Evolutionary conservation across 768 basidiomycete genomes (phyloP).

Genomic region (Galerina sulciceps): DNA sequence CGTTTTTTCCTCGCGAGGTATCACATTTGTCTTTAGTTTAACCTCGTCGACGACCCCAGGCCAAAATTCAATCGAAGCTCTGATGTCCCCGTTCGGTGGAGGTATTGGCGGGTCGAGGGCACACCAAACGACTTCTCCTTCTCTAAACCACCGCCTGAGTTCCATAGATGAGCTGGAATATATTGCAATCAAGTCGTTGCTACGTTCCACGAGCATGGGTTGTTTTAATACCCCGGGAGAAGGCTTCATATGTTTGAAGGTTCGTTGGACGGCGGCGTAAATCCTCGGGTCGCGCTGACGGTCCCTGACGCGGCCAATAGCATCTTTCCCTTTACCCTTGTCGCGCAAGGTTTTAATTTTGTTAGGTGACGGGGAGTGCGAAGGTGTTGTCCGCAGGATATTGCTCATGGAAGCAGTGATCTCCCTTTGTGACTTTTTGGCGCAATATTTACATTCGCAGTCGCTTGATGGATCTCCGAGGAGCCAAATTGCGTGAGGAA

Average conservation of each 20-base stretch:
- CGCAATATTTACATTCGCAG: constrained; percentile 81
- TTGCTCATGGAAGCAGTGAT: constrained; percentile 62
- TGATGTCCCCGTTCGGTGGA: constrained; percentile 36
- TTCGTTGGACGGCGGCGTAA: constrained; percentile 47
- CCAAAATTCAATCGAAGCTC: constrained; percentile 68
- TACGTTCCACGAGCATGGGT: constrained; percentile 63
- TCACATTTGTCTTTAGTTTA: constrained; percentile 49
- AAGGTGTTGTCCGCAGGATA: constrained; percentile 27
- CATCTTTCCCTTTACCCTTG: constrained; percentile 26
- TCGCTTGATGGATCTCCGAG: constrained; percentile 55
- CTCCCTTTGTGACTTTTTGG: constrained; percentile 68
- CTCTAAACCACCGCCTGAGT: constrained; percentile 64
- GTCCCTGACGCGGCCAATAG: constrained; percentile 9
- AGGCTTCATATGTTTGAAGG: constrained; percentile 29
- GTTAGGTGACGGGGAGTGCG: constrained; percentile 23
- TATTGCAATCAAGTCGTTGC: constrained; percentile 64
- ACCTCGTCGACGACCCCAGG: constrained; percentile 70
- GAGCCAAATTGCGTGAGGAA: constrained; percentile 85
- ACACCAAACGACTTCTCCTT: constrained; percentile 76
- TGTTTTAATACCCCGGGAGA: constrained; percentile 42
- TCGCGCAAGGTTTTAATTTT: constrained; percentile 26
- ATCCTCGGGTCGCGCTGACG: constrained; percentile 31
- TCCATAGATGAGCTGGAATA: constrained; percentile 46
- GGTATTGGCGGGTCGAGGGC: constrained; percentile 55
- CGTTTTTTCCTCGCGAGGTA: constrained; percentile 25